A percentile compares a stretch with the other conserved stretches of the same genome.
Conservation (phyloP, 2,329 filamentous ascomycete species). For the Aspergillus calidoustus region DNA sequence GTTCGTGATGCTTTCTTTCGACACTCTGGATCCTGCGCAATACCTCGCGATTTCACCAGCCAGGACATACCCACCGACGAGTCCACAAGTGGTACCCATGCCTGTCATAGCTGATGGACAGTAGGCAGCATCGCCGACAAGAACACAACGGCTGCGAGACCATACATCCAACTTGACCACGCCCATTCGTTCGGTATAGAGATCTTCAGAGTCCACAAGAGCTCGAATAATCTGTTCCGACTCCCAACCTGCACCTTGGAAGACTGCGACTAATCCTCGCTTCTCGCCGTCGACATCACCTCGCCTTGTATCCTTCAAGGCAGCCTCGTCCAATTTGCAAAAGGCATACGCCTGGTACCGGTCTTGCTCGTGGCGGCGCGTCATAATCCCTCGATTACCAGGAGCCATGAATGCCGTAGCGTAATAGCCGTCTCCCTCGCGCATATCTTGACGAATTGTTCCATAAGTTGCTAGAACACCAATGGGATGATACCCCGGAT, state of each 20-base stretch:
- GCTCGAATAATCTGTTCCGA: slow-evolving; percentile 48
- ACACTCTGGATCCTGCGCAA: neutral
- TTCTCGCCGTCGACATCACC: slow-evolving; percentile 48
- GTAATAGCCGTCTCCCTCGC: slow-evolving; percentile 40
- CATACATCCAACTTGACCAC: slow-evolving; percentile 52
- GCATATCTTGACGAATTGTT: slow-evolving; percentile 34
- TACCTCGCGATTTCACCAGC: slow-evolving; percentile 53
- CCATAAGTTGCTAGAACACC: slow-evolving; percentile 43
- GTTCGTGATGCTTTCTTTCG: slow-evolving; percentile 31
- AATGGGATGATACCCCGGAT: slow-evolving; percentile 18
- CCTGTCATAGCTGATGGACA: slow-evolving; percentile 37
- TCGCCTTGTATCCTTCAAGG: slow-evolving; percentile 27
- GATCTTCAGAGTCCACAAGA: slow-evolving; percentile 49
- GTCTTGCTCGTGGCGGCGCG: slow-evolving; percentile 45
- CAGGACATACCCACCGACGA: slow-evolving; percentile 57
- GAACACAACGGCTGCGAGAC: slow-evolving; percentile 50
- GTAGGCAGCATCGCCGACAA: slow-evolving; percentile 49
- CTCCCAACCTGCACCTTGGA: slow-evolving; percentile 53
- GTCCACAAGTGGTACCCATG: slow-evolving; percentile 38
- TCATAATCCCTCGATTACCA: slow-evolving; percentile 44
- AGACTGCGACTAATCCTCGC: slow-evolving; percentile 43
- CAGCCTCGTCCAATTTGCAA: slow-evolving; percentile 23
- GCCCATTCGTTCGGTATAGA: slow-evolving; percentile 52
- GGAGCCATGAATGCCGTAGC: slow-evolving; percentile 46
- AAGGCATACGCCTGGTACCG: slow-evolving; percentile 47